Evolutionary conservation across 345 rosid species (phyloP).

Genomic region (Gossypium raimondii): DNA sequence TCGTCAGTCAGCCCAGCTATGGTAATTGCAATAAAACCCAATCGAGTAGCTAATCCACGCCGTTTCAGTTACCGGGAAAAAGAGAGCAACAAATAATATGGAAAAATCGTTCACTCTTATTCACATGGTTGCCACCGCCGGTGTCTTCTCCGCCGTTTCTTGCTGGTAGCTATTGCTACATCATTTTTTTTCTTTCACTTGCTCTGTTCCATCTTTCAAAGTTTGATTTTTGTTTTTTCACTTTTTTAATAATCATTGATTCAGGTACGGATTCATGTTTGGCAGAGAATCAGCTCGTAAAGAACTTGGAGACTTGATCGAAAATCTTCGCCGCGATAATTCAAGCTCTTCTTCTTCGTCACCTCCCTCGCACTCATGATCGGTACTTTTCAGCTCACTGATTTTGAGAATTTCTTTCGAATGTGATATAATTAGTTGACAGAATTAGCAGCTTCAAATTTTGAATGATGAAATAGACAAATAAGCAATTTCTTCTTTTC

Average conservation of each 20-base stretch:
- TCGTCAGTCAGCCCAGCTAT: background rate
- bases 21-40: background rate
- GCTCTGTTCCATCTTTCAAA: background rate
- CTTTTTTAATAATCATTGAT: background rate
- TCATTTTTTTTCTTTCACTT: background rate
- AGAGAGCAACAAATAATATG: slow-evolving; percentile 25
- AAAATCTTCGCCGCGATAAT: slow-evolving; percentile 57
- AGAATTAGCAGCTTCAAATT: background rate
- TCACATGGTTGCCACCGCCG: slow-evolving; percentile 73
- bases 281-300: slow-evolving; percentile 92
- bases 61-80: background rate
- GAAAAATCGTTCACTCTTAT: slow-evolving; percentile 60
- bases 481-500: background rate
- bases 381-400: slow-evolving; percentile 15
- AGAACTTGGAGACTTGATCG: slow-evolving; percentile 74
- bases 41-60: background rate
- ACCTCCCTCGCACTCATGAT: slow-evolving; percentile 37
- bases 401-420: background rate
- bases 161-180: slow-evolving; percentile 40
- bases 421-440: background rate
- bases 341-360: slow-evolving; percentile 28
- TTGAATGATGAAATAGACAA: background rate
- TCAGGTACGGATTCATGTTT: slow-evolving; percentile 93
- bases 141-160: slow-evolving; percentile 79
- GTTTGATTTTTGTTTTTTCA: background rate